Evolutionary conservation across 2,329 filamentous ascomycete genomes (phyloP), one percentile per base, ranked within the genome.

Genomic region (Ceratocystis colombiana): DNA sequence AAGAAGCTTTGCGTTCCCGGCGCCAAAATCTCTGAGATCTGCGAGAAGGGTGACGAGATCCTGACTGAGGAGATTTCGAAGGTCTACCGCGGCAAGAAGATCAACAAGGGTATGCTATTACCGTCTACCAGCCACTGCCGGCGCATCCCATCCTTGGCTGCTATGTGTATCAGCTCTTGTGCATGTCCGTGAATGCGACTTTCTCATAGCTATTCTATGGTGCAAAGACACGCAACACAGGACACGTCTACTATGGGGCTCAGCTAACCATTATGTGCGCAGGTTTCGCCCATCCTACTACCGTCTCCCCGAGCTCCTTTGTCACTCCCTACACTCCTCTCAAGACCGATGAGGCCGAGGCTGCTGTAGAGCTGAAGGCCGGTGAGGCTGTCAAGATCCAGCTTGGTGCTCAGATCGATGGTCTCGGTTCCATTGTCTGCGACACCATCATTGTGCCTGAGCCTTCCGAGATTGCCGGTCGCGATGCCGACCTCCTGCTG

Each of bases 81-180:
- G 82, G 93, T 99, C 73, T 99, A 94, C 84, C 92, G 96, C 77
- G 93, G 92, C 78, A 97, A 97, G 84, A 97, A 96, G 82, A 87
- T 96, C 74, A 77, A 80, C 76, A 99, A 99, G 84, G 94, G 89
- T 89, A 73, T 70, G 80, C 79, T 20, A 41, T 37, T 41, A 20
- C 28, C 8, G n/a, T n/a, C 15, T 25, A 28, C 48, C 48, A 5
- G 44, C 17, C 20, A 20, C n/a, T 37, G 5, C 41, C 12, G 20
- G 53, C 28, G 41, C 20, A n/a, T 33, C 5, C 37, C 5, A 2
- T 37, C 63, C 46, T 45, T 57, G 53, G 20, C 20, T 53, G 48
- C 22, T 20, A 25, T 28, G 5, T 25, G n/a, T 25, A n/a, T n/a
- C 25, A 46, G 55, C 7, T 44, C 46, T 44, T 48, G 50, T 20